Base-by-base conservation (phyloP, 2,329 filamentous ascomycete genomes). In the Pleoardoris graminearum region DNA sequence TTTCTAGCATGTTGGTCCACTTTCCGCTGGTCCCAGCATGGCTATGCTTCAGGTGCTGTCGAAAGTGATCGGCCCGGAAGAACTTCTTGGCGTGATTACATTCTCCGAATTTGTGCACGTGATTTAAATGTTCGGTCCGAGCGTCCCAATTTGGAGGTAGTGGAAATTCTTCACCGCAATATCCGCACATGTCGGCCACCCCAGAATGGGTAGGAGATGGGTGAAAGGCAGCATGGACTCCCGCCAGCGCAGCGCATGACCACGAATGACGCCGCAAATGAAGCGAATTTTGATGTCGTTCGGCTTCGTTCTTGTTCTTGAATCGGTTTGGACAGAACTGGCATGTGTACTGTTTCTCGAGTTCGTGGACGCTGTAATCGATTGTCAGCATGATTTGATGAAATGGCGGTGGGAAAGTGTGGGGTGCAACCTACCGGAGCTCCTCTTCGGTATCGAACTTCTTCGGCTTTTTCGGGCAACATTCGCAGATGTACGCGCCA, bases 21-120 rank as follows among this genome's bases (percentile, higher is more conserved):
- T 97, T 97, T 27, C 94, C 94, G 74, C 91, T 97, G 0, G 91
- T 93, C 30, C 94, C 94, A 32, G 90, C 90, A 75, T 97, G 94
- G 72, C 91, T 97, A 73, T 99, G 94, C 79, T 97, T 99, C 53
- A 99, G 80, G 75, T 99, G 94, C 75, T 99, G 94, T 54, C 94
- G 86, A 80, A 99, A 99, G 73, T 99, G 94, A 73, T 99, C 94
- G 29, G 94, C 94, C 32, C 94, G 85, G 78, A 89, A 99, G 74
- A 99, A 99, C 73, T 97, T 97, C 80, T 99, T 99, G 62, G 89
- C 89, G 67, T 94, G 91, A 73, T 99, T 99, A 82, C 94, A 99
- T 76, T 97, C 94, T 58, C 91, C 86, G 71, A 96, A 99, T 71
- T 99, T 99, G 79, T 99, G 94, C 58, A 91, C 84, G 64, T 90